These are phyloP conservation scores for Pisolithus tinctorius DNA, from an alignment of 768 basidiomycete species.

Conservation along the genomic window DNA sequence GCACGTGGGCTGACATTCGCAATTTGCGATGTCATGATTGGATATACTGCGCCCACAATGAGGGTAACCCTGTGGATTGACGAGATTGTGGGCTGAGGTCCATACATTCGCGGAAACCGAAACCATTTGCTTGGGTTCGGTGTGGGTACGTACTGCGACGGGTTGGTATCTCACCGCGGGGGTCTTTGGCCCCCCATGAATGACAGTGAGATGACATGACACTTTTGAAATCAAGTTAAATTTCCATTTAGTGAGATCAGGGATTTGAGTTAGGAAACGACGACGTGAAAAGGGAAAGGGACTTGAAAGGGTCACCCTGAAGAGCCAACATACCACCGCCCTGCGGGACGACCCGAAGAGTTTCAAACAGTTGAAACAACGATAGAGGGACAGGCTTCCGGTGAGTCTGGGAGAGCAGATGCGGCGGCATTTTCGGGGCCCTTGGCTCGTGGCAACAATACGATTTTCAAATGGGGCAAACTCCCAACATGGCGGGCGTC, in stretches of 20 bases:
- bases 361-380: not conserved
- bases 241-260: too few species aligned
- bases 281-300: too few species aligned
- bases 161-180: not conserved
- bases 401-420: not conserved
- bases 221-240: not conserved
- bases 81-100: not conserved
- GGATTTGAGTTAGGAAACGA: too few species aligned
- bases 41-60: not conserved
- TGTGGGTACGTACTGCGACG: too few species aligned
- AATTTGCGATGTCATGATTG: not conserved
- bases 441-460: not conserved
- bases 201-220: not conserved
- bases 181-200: too few species aligned
- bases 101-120: not conserved
- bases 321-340: too few species aligned
- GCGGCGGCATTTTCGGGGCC: not conserved
- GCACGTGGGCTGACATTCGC: not conserved
- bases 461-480: not conserved
- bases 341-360: not conserved
- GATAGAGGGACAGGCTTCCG: not conserved
- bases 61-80: not conserved
- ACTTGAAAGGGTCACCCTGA: too few species aligned
- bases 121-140: too few species aligned
- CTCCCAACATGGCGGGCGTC: not conserved